Conservation (phyloP, 2,329 filamentous ascomycete genomes). For the Cladophialophora chaetospira region DNA sequence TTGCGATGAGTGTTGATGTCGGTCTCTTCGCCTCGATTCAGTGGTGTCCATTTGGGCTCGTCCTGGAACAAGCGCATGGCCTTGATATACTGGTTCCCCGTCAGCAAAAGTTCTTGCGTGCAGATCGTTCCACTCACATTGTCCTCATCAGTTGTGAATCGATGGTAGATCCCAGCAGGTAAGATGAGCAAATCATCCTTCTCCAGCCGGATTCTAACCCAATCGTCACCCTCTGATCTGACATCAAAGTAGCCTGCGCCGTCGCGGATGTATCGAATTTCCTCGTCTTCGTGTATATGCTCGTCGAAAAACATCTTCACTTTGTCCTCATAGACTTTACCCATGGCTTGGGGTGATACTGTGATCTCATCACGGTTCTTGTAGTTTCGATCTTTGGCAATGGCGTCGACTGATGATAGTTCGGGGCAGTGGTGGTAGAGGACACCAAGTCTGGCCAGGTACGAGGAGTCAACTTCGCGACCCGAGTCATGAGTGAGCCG, state of each 20-base stretch:
- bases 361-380: conserved; percentile 93
- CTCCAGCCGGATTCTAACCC: conserved; percentile 82
- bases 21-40: conserved; percentile 77
- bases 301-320: conserved; percentile 93
- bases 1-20: conserved; percentile 77
- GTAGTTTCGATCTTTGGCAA: conserved; percentile 77
- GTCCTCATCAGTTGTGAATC: conserved; percentile 89
- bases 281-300: conserved; percentile 97
- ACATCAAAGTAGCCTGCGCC: conserved; percentile 95
- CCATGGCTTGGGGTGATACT: conserved; percentile 84
- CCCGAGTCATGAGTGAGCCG: conserved; percentile 87
- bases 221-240: conserved; percentile 75
- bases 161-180: conserved; percentile 93
- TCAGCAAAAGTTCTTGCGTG: conserved; percentile 4
- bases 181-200: conserved; percentile 91
- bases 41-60: conserved; percentile 95
- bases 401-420: conserved; percentile 67
- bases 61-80: conserved; percentile 98
- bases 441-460: conserved; percentile 76
- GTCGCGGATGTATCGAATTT: conserved; percentile 91
- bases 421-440: conserved; percentile 71
- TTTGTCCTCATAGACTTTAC: conserved; percentile 85
- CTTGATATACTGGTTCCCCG: conserved; percentile 72
- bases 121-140: conserved; percentile 65
- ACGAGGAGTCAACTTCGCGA: conserved; percentile 62